Percentiles rank a stretch among this genome's conserved stretches.
phyloP scores from a whole-genome alignment of 345 rosid genomes.

The Murraya koenigii region DNA sequence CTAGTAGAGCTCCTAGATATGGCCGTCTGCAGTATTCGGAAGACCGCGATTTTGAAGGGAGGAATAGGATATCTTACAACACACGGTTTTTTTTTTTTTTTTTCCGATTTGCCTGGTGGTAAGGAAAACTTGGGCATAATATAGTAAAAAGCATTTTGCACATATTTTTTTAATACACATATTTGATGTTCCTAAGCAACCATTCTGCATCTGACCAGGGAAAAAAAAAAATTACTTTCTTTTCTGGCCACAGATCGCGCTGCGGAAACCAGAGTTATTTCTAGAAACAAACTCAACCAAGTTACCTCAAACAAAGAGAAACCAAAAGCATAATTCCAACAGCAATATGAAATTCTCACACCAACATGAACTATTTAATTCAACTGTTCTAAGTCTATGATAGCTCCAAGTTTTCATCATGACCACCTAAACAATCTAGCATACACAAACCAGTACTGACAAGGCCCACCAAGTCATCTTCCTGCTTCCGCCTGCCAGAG shows the following conservation, averaged over 20 bases:
- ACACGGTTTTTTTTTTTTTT: no score
- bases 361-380: neutral
- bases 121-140: neutral
- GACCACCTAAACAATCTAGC: slow-evolving; percentile 17
- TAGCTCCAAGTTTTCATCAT: slow-evolving; percentile 3
- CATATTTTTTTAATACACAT: no score
- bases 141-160: neutral
- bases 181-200: neutral
- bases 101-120: no score
- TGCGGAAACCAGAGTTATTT: neutral
- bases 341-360: neutral
- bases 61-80: no score
- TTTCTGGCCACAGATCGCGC: neutral
- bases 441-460: slow-evolving; percentile 19
- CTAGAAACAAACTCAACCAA: slow-evolving; percentile 3
- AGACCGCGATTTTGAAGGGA: no score
- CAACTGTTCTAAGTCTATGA: slow-evolving; percentile 1
- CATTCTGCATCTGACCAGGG: neutral
- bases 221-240: neutral
- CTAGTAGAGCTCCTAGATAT: no score
- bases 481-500: slow-evolving; percentile 17
- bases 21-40: no score
- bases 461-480: slow-evolving; percentile 23
- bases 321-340: neutral
- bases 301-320: neutral